A percentile compares a stretch with the other conserved stretches of the same genome.
Conservation (phyloP, 768 basidiomycete species). For the Asterophora parasitica region DNA sequence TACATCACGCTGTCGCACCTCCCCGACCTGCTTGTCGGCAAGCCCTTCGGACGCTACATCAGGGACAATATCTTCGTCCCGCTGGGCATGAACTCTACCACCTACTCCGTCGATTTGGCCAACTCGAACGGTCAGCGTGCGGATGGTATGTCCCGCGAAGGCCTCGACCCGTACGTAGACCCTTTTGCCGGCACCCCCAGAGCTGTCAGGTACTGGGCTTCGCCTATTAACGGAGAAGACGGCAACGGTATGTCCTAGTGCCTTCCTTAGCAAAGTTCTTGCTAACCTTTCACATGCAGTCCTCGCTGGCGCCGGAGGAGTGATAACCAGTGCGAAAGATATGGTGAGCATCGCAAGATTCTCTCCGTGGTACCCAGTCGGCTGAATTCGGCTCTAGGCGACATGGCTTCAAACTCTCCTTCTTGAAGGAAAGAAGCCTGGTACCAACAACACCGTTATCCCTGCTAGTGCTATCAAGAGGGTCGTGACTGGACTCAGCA, state of each 20-base stretch:
- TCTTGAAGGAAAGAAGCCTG: constrained; percentile 4
- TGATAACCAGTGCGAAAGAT: constrained; percentile 23
- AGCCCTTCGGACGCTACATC: constrained; percentile 22
- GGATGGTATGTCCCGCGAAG: constrained; percentile 20
- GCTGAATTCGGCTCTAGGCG: neutral
- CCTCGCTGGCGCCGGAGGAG: constrained; percentile 24
- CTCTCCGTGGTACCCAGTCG: neutral
- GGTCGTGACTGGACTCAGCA: too few relatives aligned
- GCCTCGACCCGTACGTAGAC: constrained; percentile 15
- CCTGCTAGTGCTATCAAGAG: constrained; percentile 1
- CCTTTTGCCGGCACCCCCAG: constrained; percentile 13
- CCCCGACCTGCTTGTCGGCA: constrained; percentile 14
- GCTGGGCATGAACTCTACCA: constrained; percentile 23
- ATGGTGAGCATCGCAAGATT: constrained; percentile 16
- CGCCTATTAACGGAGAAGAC: constrained; percentile 16
- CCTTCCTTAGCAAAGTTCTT: neutral
- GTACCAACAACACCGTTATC: neutral
- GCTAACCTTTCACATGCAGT: constrained; percentile 12
- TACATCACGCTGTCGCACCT: constrained; percentile 23
- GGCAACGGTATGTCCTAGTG: constrained; percentile 20
- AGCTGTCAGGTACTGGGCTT: constrained; percentile 19
- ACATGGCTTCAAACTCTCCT: constrained; percentile 2
- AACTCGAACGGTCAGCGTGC: constrained; percentile 20
- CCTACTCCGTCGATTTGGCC: constrained; percentile 22
- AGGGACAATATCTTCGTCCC: constrained; percentile 22